Conservation (phyloP, 1,139 yeast species). For the Zygoascus hellenicus region DNA sequence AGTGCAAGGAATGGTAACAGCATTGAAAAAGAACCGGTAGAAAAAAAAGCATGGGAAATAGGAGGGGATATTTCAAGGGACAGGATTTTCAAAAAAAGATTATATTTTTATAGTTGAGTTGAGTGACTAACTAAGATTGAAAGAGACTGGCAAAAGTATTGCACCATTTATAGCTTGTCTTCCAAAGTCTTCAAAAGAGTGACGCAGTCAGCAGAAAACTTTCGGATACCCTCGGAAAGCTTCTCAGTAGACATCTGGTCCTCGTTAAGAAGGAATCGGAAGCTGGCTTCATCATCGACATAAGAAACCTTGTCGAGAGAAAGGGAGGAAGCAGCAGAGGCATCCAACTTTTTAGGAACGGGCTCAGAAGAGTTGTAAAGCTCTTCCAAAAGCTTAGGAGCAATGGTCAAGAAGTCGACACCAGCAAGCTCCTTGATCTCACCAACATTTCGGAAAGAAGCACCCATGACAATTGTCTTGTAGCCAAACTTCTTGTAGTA, state of each 20-base stretch:
- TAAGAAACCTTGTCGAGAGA: constrained; percentile 68
- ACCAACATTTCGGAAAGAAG: constrained; percentile 96
- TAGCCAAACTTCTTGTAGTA: constrained; percentile 97
- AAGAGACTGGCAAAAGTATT: too few relatives aligned
- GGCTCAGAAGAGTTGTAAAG: constrained; percentile 69
- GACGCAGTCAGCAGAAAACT: constrained; percentile 89
- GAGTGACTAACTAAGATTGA: too few relatives aligned
- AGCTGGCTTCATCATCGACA: constrained; percentile 78
- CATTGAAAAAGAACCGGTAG: background rate
- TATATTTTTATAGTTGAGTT: too few relatives aligned
- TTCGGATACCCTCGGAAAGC: constrained; percentile 96
- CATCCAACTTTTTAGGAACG: constrained; percentile 77
- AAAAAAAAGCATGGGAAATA: background rate
- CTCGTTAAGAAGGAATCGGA: constrained; percentile 90
- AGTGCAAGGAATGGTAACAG: background rate
- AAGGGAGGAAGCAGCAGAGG: constrained; percentile 50
- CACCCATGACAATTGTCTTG: constrained; percentile 99
- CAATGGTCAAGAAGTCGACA: constrained; percentile 91
- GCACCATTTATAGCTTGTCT: constrained; percentile 36
- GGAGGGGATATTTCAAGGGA: too few relatives aligned
- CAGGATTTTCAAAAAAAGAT: too few relatives aligned
- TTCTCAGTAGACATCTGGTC: constrained; percentile 99
- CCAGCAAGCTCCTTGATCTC: constrained; percentile 98
- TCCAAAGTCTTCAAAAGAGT: constrained; percentile 77
- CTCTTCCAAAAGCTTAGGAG: constrained; percentile 90